These are phyloP conservation scores for Globisporangium spinosum DNA, from an alignment of 352 stramenopile species.

Conservation along the genomic window DNA sequence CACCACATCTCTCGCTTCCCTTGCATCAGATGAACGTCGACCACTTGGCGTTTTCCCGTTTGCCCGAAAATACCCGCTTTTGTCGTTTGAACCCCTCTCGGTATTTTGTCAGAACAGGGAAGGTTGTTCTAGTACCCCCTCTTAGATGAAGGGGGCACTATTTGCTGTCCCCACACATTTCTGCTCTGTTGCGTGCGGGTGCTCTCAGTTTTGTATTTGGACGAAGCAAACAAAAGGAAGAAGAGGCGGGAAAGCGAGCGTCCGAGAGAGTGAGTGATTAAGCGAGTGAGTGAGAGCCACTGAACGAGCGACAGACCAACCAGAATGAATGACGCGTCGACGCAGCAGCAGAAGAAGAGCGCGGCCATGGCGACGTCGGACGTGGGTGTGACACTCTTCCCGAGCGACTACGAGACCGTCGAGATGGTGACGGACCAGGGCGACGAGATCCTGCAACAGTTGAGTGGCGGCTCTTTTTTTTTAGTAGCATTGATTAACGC, in stretches of 20 bases:
- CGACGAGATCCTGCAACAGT: constrained; percentile 80
- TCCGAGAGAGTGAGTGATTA: not conserved
- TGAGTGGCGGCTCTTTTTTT: constrained; percentile 15
- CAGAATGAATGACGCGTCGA: constrained; percentile 28
- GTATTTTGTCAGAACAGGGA: not conserved
- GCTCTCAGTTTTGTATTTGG: constrained; percentile 4
- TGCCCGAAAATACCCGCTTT: not conserved
- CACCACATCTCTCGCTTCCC: not conserved
- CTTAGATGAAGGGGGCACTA: not conserved
- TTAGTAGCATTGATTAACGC: constrained; percentile 1
- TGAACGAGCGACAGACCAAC: not conserved
- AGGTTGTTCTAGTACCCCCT: not conserved
- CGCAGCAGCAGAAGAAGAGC: constrained; percentile 39
- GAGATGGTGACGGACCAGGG: constrained; percentile 79
- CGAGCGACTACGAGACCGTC: constrained; percentile 69
- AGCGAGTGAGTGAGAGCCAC: not conserved
- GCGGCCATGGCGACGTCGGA: constrained; percentile 39
- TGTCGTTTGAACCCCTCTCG: not conserved
- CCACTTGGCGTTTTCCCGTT: not conserved
- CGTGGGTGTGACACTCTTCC: constrained; percentile 78
- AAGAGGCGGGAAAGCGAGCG: constrained; percentile 4
- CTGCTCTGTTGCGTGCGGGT: not conserved
- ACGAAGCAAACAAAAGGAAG: not conserved
- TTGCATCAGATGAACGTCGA: not conserved
- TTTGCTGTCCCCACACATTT: not conserved